phyloP scores from a whole-genome alignment of 2,329 filamentous ascomycete species.

The Pyricularia pennisetigena region DNA sequence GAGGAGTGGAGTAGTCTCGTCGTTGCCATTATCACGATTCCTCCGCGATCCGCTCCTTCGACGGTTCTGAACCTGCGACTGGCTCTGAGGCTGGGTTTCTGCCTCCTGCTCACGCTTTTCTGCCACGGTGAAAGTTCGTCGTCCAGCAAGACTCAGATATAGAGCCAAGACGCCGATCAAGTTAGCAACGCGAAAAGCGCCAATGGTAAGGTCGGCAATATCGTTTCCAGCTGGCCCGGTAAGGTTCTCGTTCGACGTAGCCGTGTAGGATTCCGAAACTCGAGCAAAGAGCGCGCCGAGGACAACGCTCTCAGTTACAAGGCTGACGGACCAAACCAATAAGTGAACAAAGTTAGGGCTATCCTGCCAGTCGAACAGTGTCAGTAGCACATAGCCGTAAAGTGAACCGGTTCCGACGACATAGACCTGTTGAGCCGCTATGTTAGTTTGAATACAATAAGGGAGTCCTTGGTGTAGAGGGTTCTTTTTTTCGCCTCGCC shows the following conservation, averaged over 20 bases:
- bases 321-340: slow-evolving; percentile 64
- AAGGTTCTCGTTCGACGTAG: slow-evolving; percentile 18
- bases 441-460: neutral
- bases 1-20: slow-evolving; percentile 57
- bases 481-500: neutral
- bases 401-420: slow-evolving; percentile 77
- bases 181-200: slow-evolving; percentile 58
- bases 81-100: slow-evolving; percentile 16
- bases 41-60: neutral
- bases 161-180: slow-evolving; percentile 36
- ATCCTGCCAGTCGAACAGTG: slow-evolving; percentile 72
- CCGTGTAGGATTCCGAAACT: slow-evolving; percentile 43
- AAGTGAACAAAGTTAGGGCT: slow-evolving; percentile 68
- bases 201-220: slow-evolving; percentile 54
- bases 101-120: slow-evolving; percentile 31
- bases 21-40: slow-evolving; percentile 9
- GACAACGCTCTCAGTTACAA: slow-evolving; percentile 65
- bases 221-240: slow-evolving; percentile 39
- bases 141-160: slow-evolving; percentile 39
- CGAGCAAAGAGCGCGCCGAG: slow-evolving; percentile 58
- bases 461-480: neutral
- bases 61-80: neutral
- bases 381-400: slow-evolving; percentile 77
- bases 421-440: slow-evolving; percentile 57
- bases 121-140: slow-evolving; percentile 29